Evolutionary conservation across 768 basidiomycete genomes (phyloP).

Genomic region (Pseudohyphozyma bogoriensis): DNA sequence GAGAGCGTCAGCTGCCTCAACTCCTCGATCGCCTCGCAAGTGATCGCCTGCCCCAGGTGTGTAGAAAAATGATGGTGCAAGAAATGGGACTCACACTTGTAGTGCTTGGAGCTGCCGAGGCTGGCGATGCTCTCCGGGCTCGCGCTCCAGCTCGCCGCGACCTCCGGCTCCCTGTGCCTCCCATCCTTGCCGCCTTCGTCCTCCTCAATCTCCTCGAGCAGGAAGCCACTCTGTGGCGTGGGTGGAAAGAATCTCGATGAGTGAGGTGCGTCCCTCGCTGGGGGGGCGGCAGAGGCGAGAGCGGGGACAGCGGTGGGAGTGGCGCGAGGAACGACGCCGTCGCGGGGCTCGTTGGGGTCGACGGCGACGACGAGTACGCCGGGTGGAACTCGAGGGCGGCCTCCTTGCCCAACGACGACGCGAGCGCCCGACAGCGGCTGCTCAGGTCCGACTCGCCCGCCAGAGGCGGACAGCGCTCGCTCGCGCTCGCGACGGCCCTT

Average conservation of each 20-base stretch:
- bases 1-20: not conserved
- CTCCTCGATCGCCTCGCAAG: not conserved
- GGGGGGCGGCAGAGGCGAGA: not conserved
- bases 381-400: not conserved
- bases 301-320: not conserved
- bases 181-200: not conserved
- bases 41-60: not conserved
- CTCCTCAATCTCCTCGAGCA: slow-evolving; percentile 15
- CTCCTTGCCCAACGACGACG: not conserved
- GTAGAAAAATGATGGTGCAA: no score
- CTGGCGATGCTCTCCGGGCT: not conserved
- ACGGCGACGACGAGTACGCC: not conserved
- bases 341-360: not conserved
- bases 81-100: not conserved
- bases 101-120: no score
- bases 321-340: slow-evolving; percentile 1
- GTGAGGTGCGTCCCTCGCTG: no score
- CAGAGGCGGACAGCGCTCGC: no score
- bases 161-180: not conserved
- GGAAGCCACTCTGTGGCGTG: slow-evolving; percentile 5
- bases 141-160: not conserved
- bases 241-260: no score
- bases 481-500: no score
- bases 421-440: not conserved
- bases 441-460: not conserved